Percentiles rank a stretch among this genome's conserved stretches.
Conservation (phyloP, 140 eudicot genomes). For the Senecio squalidus region DNA sequence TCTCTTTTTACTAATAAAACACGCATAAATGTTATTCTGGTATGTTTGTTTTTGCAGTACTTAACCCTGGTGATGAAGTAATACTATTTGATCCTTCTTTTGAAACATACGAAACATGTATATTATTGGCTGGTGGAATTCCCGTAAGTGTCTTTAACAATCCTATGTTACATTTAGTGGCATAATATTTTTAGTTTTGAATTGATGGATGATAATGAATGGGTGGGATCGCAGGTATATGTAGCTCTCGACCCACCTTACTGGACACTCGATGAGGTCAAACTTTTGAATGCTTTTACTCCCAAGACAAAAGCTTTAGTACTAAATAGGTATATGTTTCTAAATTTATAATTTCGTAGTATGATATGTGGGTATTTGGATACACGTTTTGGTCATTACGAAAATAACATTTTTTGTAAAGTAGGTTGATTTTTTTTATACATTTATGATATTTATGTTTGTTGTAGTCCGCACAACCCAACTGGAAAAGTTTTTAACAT, state of each 20-base stretch:
- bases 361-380: slow-evolving; percentile 5
- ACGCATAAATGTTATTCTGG: not conserved
- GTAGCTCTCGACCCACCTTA: slow-evolving; percentile 83
- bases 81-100: slow-evolving; percentile 79
- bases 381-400: not conserved
- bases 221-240: slow-evolving; percentile 49
- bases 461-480: slow-evolving; percentile 99
- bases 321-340: slow-evolving; percentile 65
- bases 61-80: slow-evolving; percentile 87
- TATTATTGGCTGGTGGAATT: slow-evolving; percentile 84
- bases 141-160: slow-evolving; percentile 53
- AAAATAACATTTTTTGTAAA: not conserved
- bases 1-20: not conserved
- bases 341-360: not conserved
- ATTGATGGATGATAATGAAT: slow-evolving; percentile 8
- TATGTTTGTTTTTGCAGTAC: slow-evolving; percentile 44
- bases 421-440: not conserved
- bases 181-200: not conserved
- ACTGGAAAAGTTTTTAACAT: slow-evolving; percentile 86
- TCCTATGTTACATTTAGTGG: not conserved
- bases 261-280: slow-evolving; percentile 61
- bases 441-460: slow-evolving; percentile 6
- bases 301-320: slow-evolving; percentile 74
- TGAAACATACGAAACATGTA: slow-evolving; percentile 82
- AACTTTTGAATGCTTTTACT: slow-evolving; percentile 58